Evolutionary conservation across 2,329 filamentous ascomycete genomes (phyloP), one percentile per base, ranked within the genome.

Genomic region (Sphaceloma murrayae): DNA sequence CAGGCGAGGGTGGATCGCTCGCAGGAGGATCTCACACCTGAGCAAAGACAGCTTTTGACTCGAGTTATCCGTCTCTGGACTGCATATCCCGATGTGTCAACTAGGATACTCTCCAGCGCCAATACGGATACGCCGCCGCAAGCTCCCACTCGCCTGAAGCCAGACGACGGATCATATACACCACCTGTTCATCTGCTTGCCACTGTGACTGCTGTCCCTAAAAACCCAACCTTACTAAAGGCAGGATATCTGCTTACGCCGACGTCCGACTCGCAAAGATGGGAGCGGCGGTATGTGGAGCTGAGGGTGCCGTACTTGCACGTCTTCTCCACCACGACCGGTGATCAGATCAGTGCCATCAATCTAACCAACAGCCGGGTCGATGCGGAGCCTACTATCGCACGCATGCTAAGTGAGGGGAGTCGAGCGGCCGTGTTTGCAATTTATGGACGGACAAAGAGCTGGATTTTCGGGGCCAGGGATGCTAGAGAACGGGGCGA

Each of bases 251-350:
- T 98, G 11, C 72, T 96, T 32, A 84, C 85, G 2, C 82, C 79
- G 44, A 81, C 85, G 43, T 80, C 79, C 45, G 81, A 85, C 44
- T 78, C 77, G 46, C 80, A 83, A 30, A 77, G 82, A 49, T 98
- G 91, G 91, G 75, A 91, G 19, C 85, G 88, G 54, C 80, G 89
- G 31, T 96, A 94, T 58, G 85, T 95, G 39, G 91, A 98, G 64
- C 74, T 98, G 19, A 78, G 91, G 22, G 75, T 83, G 43, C 91
- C 91, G 0, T 98, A 96, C 59, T 72, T 98, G 43, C 87, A 96
- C 62, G 77, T 98, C 26, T 85, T 96, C 64, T 83, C 78, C 17
- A 80, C 82, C 0, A 78, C 80, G 0, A 84, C 93, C 30, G 88
- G 89, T 13, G 91, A 96, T 54, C 89, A 95, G 62, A 74, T 95